Conservation (phyloP, 495 filamentous ascomycete genomes). For the Penicillium coprophilum region DNA sequence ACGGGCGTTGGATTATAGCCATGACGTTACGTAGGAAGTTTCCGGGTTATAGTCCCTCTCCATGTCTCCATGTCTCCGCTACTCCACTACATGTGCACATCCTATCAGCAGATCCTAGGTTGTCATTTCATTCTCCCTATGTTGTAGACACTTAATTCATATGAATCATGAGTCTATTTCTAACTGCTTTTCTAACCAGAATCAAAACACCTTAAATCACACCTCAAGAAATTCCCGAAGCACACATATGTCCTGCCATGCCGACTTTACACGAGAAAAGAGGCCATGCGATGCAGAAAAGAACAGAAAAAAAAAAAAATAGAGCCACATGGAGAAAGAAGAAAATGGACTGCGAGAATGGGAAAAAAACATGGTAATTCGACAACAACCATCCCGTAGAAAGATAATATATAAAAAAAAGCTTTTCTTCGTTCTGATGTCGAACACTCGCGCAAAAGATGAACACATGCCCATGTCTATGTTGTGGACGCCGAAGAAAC, state of each 20-base stretch:
- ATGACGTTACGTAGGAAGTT: slow-evolving; percentile 28
- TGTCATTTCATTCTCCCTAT: too few species aligned
- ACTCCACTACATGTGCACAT: not conserved
- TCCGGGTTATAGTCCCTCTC: slow-evolving; percentile 12
- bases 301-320: slow-evolving; percentile 13
- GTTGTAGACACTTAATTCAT: not conserved
- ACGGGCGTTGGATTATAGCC: slow-evolving; percentile 21
- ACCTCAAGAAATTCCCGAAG: slow-evolving; percentile 21
- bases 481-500: slow-evolving; percentile 47
- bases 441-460: slow-evolving; percentile 30
- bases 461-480: slow-evolving; percentile 51
- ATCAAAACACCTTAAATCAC: slow-evolving; percentile 26
- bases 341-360: slow-evolving; percentile 13
- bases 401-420: slow-evolving; percentile 16
- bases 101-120: not conserved
- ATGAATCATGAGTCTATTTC: slow-evolving; percentile 28
- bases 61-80: not conserved
- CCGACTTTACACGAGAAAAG: slow-evolving; percentile 25
- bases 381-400: slow-evolving; percentile 34
- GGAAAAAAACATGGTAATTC: slow-evolving; percentile 20
- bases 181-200: slow-evolving; percentile 30
- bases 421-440: slow-evolving; percentile 30
- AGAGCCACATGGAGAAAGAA: slow-evolving; percentile 21
- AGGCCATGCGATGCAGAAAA: slow-evolving; percentile 31
- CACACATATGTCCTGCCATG: slow-evolving; percentile 30